Percentiles rank a stretch among this genome's conserved stretches.
Conservation (phyloP, 345 rosid species). For the Bruguiera sexangula region DNA sequence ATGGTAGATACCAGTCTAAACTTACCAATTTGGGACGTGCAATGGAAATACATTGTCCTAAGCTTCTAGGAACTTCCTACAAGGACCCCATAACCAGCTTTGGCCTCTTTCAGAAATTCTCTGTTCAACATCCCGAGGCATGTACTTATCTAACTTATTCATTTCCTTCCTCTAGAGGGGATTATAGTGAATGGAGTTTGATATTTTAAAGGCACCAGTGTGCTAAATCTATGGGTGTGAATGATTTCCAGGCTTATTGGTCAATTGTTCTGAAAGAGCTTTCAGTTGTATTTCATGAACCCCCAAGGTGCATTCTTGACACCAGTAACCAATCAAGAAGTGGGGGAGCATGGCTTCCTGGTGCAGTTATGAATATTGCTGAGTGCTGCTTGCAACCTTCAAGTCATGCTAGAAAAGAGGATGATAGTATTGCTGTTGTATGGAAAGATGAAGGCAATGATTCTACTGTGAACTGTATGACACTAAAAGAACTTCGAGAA, state of each 20-base stretch:
- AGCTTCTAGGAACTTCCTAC: slow-evolving; percentile 62
- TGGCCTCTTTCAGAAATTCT: slow-evolving; percentile 52
- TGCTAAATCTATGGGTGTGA: slow-evolving; percentile 11
- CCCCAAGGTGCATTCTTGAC: slow-evolving; percentile 72
- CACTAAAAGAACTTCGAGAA: slow-evolving; percentile 60
- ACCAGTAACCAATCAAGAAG: slow-evolving; percentile 44
- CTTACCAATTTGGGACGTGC: slow-evolving; percentile 60
- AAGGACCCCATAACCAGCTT: slow-evolving; percentile 73
- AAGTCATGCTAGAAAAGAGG: slow-evolving; percentile 49
- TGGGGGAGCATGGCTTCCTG: slow-evolving; percentile 78
- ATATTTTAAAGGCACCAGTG: not conserved
- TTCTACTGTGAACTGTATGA: slow-evolving; percentile 45
- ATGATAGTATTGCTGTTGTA: slow-evolving; percentile 55
- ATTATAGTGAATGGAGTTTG: not conserved
- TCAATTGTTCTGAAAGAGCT: slow-evolving; percentile 59
- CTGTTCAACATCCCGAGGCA: slow-evolving; percentile 66
- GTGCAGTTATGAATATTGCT: slow-evolving; percentile 62
- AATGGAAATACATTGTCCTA: slow-evolving; percentile 71
- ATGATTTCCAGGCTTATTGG: slow-evolving; percentile 63
- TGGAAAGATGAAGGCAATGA: slow-evolving; percentile 81
- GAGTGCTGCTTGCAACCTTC: slow-evolving; percentile 72
- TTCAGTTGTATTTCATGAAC: slow-evolving; percentile 46
- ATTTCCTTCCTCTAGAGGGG: not conserved
- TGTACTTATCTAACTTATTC: slow-evolving; percentile 8
- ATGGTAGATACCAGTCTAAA: slow-evolving; percentile 47